Percentiles rank a stretch among this genome's conserved stretches.
phyloP scores from a whole-genome alignment of 1,284 basidiomycete genomes.

The Cutaneotrichosporon mucoides region DNA sequence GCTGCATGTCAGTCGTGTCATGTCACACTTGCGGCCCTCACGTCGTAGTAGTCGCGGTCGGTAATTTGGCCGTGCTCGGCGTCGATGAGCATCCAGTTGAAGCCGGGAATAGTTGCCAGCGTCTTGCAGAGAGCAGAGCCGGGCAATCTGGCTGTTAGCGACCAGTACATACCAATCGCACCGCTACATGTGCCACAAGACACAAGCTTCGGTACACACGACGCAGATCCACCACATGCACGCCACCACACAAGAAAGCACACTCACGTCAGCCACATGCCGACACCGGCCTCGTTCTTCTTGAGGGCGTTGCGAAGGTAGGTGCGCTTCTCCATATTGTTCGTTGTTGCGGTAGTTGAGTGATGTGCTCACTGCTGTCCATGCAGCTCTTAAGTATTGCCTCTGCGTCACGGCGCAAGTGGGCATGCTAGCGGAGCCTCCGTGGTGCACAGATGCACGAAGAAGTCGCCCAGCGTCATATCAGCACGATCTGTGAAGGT shows the following conservation, averaged over 20 bases:
- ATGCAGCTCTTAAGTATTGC: too few species aligned
- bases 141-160: background rate
- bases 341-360: background rate
- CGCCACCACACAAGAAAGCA: too few species aligned
- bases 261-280: slow-evolving; percentile 16
- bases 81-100: slow-evolving; percentile 29
- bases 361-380: too few species aligned
- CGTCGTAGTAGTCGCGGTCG: slow-evolving; percentile 23
- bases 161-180: too few species aligned
- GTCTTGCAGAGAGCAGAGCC: slow-evolving; percentile 15
- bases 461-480: too few species aligned
- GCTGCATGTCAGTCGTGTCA: background rate
- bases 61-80: slow-evolving; percentile 26
- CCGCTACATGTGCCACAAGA: too few species aligned
- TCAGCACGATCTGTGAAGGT: too few species aligned
- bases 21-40: background rate
- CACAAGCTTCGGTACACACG: too few species aligned
- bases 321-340: slow-evolving; percentile 13
- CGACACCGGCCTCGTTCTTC: slow-evolving; percentile 8
- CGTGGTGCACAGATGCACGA: too few species aligned
- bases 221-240: too few species aligned
- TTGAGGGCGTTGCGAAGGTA: slow-evolving; percentile 14
- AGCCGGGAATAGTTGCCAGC: slow-evolving; percentile 19
- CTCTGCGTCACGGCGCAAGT: too few species aligned
- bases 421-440: too few species aligned